phyloP scores from a whole-genome alignment of 768 basidiomycete genomes.

The Pilatotrama ljubarskyi region DNA sequence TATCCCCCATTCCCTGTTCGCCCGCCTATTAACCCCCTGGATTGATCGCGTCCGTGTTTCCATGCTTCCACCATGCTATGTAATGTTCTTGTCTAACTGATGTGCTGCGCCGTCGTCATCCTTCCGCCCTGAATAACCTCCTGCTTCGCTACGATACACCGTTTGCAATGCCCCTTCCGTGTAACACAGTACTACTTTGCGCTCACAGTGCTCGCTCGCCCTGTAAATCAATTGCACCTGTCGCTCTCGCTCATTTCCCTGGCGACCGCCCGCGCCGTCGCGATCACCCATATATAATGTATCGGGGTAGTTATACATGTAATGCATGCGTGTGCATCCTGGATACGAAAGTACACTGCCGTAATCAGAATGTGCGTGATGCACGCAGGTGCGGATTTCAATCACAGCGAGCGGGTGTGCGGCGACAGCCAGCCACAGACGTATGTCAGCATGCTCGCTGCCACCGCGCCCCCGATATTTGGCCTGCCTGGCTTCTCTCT shows the following conservation, averaged over 20 bases:
- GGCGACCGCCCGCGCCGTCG: no score
- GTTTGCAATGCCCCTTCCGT: conserved; percentile 1
- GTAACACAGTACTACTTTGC: background rate
- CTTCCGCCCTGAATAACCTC: background rate
- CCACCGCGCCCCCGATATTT: no score
- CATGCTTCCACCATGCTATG: conserved; percentile 19
- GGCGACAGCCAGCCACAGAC: background rate
- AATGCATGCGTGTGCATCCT: background rate
- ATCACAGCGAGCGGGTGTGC: background rate
- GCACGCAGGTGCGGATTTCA: background rate
- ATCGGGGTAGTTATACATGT: conserved; percentile 10
- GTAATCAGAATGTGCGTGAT: background rate
- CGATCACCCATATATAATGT: background rate
- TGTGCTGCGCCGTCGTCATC: conserved; percentile 13
- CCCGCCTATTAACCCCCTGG: background rate
- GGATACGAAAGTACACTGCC: background rate
- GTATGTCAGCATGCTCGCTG: background rate
- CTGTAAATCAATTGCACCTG: background rate
- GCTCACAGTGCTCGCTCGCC: background rate
- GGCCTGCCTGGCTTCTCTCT: background rate
- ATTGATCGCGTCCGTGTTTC: background rate
- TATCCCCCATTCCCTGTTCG: background rate
- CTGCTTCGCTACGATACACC: conserved; percentile 2
- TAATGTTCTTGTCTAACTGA: conserved; percentile 13
- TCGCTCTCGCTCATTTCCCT: background rate